A percentile compares a stretch with the other conserved stretches of the same genome.
These are phyloP conservation scores for Claviceps purpurea DNA, from an alignment of 2,329 filamentous ascomycete species.

Conservation along the genomic window DNA sequence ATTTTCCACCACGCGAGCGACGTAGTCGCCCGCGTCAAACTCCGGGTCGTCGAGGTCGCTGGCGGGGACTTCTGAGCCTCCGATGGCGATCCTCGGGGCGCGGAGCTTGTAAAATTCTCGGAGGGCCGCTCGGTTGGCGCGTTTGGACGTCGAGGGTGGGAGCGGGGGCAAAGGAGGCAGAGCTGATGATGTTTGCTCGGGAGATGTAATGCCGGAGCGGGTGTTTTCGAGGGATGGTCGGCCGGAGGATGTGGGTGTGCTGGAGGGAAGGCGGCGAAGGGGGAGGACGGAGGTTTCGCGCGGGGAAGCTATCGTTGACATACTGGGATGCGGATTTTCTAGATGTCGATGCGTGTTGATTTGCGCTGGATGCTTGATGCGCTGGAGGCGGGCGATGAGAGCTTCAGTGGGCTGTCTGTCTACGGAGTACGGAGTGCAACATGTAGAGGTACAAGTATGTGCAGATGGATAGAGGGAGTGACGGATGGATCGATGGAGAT, in stretches of 20 bases:
- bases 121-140: slow-evolving; percentile 69
- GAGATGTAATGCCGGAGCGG: slow-evolving; percentile 46
- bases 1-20: slow-evolving; percentile 45
- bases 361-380: too few relatives aligned
- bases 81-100: slow-evolving; percentile 30
- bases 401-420: neutral
- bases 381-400: neutral
- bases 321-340: slow-evolving; percentile 14
- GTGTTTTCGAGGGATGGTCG: slow-evolving; percentile 59
- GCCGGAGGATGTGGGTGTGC: slow-evolving; percentile 57
- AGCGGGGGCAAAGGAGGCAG: slow-evolving; percentile 13
- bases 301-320: slow-evolving; percentile 54
- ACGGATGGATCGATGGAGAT: neutral
- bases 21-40: slow-evolving; percentile 62
- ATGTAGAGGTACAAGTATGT: too few relatives aligned
- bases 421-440: too few relatives aligned
- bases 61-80: slow-evolving; percentile 43
- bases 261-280: slow-evolving; percentile 42
- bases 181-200: slow-evolving; percentile 20
- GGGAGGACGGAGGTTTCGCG: slow-evolving; percentile 38
- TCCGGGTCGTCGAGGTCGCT: slow-evolving; percentile 60
- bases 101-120: slow-evolving; percentile 86
- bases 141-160: slow-evolving; percentile 25
- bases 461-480: neutral
- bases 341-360: too few relatives aligned